Percentiles rank a stretch among this genome's conserved stretches.
Evolutionary conservation across 1,139 yeast genomes (phyloP).

Genomic region (Pichia sp.): DNA sequence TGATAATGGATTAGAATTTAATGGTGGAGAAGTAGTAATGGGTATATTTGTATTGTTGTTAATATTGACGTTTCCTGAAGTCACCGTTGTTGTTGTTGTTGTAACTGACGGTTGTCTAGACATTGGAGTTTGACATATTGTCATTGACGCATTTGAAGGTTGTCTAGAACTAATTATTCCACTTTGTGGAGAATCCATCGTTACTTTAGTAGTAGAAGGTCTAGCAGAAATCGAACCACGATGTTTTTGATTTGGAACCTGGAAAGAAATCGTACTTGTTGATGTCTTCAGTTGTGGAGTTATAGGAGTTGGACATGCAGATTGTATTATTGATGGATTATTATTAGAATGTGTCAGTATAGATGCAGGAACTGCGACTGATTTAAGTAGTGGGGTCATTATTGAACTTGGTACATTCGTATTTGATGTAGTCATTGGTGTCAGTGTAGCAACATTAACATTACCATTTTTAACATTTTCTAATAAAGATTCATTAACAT

Average conservation of each 20-base stretch:
- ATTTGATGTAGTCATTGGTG: neutral
- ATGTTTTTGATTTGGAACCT: constrained; percentile 35
- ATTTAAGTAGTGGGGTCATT: neutral
- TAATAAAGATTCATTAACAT: constrained; percentile 13
- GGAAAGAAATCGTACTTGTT: constrained; percentile 27
- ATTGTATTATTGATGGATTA: too few species aligned
- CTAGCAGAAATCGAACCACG: constrained; percentile 46
- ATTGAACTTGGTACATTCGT: neutral
- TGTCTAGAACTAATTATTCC: constrained; percentile 13
- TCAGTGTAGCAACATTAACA: neutral
- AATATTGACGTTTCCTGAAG: neutral
- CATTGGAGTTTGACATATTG: neutral
- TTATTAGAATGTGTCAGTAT: constrained; percentile 7
- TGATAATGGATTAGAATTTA: neutral
- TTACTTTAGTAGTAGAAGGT: constrained; percentile 29
- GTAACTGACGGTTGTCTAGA: constrained; percentile 1
- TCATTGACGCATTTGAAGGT: constrained; percentile 8
- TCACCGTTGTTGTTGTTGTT: neutral
- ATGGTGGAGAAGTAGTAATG: neutral
- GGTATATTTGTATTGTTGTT: neutral
- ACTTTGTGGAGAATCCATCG: constrained; percentile 10
- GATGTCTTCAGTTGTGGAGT: constrained; percentile 18
- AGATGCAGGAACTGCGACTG: neutral
- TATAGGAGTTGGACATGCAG: constrained; percentile 7
- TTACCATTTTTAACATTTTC: constrained; percentile 5